Evolutionary conservation across 2,329 filamentous ascomycete species (phyloP).

Genomic region (Fusarium sp.): DNA sequence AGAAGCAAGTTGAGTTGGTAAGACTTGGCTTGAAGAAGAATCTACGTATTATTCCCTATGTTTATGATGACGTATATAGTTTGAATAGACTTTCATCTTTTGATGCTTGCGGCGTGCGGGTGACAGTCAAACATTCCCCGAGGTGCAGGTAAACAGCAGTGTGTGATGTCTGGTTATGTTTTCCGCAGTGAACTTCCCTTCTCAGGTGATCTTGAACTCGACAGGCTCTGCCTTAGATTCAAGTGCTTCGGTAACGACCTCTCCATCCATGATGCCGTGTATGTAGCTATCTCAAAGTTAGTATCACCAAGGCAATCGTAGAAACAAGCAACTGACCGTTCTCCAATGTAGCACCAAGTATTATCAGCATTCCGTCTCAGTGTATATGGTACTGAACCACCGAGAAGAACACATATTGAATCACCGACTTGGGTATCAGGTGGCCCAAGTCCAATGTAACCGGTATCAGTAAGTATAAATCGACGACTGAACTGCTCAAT

Average conservation of each 20-base stretch:
- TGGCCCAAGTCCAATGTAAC: slow-evolving; percentile 6
- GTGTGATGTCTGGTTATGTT: too few species aligned
- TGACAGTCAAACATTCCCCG: too few species aligned
- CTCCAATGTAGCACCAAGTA: slow-evolving; percentile 13
- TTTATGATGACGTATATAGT: too few species aligned
- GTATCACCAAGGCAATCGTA: not conserved
- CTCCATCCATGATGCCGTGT: slow-evolving; percentile 4
- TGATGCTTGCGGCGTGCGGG: too few species aligned
- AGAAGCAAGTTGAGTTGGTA: not conserved
- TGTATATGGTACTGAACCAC: slow-evolving; percentile 1
- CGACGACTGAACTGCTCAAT: slow-evolving; percentile 20
- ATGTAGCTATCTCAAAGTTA: not conserved
- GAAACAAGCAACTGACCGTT: not conserved
- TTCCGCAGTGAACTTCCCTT: not conserved
- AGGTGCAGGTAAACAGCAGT: too few species aligned
- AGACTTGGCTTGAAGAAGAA: too few species aligned
- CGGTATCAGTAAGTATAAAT: not conserved
- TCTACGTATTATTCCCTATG: too few species aligned
- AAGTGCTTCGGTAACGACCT: not conserved
- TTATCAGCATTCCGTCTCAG: not conserved
- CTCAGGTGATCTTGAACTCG: not conserved
- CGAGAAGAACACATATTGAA: slow-evolving; percentile 6
- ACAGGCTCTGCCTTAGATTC: not conserved
- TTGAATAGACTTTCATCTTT: too few species aligned
- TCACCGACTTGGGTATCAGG: slow-evolving; percentile 1